phyloP scores from a whole-genome alignment of 306 rosid species.

The Aeschynomene evenia region DNA sequence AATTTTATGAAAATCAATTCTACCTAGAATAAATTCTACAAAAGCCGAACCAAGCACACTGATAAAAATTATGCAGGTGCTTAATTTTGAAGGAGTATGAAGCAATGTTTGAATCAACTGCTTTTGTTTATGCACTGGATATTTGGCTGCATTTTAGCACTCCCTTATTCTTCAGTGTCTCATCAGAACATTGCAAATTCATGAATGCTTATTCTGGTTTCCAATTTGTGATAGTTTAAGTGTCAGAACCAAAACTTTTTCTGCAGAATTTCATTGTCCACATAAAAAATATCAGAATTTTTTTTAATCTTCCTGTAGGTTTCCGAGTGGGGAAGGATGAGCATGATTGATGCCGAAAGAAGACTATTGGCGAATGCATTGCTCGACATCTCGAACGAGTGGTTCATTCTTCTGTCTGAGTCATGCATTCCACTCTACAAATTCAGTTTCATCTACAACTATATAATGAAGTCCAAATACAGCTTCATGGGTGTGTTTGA shows the following conservation, averaged over 20 bases:
- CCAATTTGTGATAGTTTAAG: neutral
- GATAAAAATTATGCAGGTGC: neutral
- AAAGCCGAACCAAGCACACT: no score
- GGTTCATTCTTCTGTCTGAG: conserved; percentile 86
- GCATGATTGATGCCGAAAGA: conserved; percentile 94
- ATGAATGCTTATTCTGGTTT: neutral
- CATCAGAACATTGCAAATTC: conserved; percentile 8
- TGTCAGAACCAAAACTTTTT: neutral
- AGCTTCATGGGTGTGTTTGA: conserved; percentile 80
- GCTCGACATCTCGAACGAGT: conserved; percentile 80
- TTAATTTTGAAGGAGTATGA: neutral
- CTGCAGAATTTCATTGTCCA: neutral
- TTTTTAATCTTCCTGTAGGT: conserved; percentile 49
- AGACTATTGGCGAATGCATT: conserved; percentile 90
- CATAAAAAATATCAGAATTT: neutral
- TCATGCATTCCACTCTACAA: conserved; percentile 90
- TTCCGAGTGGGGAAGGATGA: conserved; percentile 96
- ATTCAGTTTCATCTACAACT: conserved; percentile 55
- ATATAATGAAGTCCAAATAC: conserved; percentile 60
- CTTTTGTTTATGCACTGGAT: neutral
- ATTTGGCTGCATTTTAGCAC: conserved; percentile 5
- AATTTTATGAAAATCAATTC: no score
- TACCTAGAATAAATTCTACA: no score
- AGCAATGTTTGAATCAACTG: neutral
- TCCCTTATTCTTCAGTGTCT: neutral